A percentile compares a stretch with the other conserved stretches of the same genome.
Conservation (phyloP, 2,329 filamentous ascomycete species). For the Neopestalotiopsis rosae region DNA sequence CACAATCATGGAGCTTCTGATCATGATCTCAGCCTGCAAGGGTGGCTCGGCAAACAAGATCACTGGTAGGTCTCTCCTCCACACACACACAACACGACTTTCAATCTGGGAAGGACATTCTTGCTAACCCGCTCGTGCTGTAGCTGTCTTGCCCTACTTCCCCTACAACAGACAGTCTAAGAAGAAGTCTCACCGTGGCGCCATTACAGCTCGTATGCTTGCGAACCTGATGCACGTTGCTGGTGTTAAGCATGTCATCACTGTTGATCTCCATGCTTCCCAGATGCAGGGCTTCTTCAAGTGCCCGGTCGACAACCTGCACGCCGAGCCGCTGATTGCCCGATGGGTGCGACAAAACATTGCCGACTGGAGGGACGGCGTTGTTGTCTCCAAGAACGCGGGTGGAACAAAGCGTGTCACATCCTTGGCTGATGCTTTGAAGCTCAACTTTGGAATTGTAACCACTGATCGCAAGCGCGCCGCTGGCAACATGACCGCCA, state of each 20-base stretch:
- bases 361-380: constrained; percentile 84
- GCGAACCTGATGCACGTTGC: constrained; percentile 93
- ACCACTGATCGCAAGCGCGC: constrained; percentile 78
- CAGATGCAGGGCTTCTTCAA: constrained; percentile 99
- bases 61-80: constrained; percentile 69
- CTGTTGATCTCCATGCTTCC: constrained; percentile 93
- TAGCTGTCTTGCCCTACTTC: constrained; percentile 91
- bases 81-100: neutral
- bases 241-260: constrained; percentile 96
- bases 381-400: constrained; percentile 97
- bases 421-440: constrained; percentile 91
- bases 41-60: constrained; percentile 96
- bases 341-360: constrained; percentile 95
- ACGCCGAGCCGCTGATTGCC: constrained; percentile 92
- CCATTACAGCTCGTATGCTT: constrained; percentile 96
- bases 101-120: neutral
- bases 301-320: constrained; percentile 95
- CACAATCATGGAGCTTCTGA: constrained; percentile 98
- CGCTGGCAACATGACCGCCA: constrained; percentile 72
- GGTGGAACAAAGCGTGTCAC: constrained; percentile 97
- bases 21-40: constrained; percentile 99
- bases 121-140: neutral
- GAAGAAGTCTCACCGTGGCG: constrained; percentile 96
- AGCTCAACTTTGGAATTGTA: constrained; percentile 97
- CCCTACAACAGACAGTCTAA: constrained; percentile 99